Evolutionary conservation across 768 basidiomycete genomes (phyloP), one percentile per base, ranked within the genome.

Genomic region (Lactarius trivialis): DNA sequence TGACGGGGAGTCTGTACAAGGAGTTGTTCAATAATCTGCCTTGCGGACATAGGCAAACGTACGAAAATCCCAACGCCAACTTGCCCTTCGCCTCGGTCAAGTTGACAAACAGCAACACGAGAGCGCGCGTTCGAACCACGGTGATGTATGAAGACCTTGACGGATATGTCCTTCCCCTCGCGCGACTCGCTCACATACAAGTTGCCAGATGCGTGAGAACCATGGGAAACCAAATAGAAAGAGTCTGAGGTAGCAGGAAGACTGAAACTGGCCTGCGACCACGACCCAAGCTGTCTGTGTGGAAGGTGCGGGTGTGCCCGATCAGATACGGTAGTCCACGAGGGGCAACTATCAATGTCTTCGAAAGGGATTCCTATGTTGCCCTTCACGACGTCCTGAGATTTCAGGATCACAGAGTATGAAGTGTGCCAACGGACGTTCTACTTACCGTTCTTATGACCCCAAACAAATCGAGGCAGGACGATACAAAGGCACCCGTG

Each of bases 1-100:
- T 34, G 54, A 14, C 17, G 55, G 19, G 67, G 66, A 34, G 67
- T 62, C 65, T 71, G 64, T 32, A 39, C 30, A 17, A 48, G 19
- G 32, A 50, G 12, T 9, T 58, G 15, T 55, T 15, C 8, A 60
- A 55, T 2, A 53, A 28, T 11, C 11, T 17, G 24, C 7, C 45
- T 28, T 17, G 39, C 12, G 15, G n/a, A 53, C 30, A 4, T 24
- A 12, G 33, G 54, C 14, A 19, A 48, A 69, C 76, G 61, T 57
- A 76, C 78, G 45, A 71, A 78, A 58, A 79, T 71, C 0, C 77
- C 77, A 15, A 78, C 66, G 21, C 76, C 77, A 39, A 73, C 61
- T 41, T 70, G 62, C 9, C 70, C 65, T 26, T 68, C 70, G 7
- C 56, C 59, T 36, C 67, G 71, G 37, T 64, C 63, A 1, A 79